A percentile compares a stretch with the other conserved stretches of the same genome.
Conservation (phyloP, 345 rosid species). For the Rhodomyrtus tomentosa region DNA sequence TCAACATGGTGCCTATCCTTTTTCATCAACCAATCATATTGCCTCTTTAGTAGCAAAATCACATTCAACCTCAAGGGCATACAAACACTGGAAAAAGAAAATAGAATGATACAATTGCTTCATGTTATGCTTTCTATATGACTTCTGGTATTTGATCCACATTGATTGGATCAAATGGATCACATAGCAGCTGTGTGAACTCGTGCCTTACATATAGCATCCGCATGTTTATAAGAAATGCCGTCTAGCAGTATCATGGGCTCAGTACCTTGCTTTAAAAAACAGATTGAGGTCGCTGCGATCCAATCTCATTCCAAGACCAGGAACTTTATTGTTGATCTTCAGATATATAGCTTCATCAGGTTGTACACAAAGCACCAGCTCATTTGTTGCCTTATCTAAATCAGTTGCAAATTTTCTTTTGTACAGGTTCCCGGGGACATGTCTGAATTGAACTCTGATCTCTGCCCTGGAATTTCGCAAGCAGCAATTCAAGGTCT, state of each 20-base stretch:
- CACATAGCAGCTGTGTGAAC: neutral
- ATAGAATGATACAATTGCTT: neutral
- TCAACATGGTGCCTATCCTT: neutral
- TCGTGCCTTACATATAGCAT: neutral
- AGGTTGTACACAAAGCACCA: slow-evolving; percentile 86
- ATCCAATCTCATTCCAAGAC: slow-evolving; percentile 89
- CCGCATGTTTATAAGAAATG: neutral
- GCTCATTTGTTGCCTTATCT: slow-evolving; percentile 79
- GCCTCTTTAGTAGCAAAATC: neutral
- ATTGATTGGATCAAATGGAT: neutral
- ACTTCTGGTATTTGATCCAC: neutral
- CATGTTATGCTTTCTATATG: neutral
- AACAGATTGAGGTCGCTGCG: slow-evolving; percentile 82
- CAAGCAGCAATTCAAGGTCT: neutral
- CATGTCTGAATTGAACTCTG: slow-evolving; percentile 86
- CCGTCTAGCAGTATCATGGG: neutral
- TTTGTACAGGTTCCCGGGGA: slow-evolving; percentile 84
- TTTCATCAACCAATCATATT: neutral
- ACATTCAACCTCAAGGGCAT: neutral
- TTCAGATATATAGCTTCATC: slow-evolving; percentile 93
- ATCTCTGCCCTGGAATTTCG: slow-evolving; percentile 57
- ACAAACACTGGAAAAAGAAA: neutral
- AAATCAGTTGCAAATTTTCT: slow-evolving; percentile 55
- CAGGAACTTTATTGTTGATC: slow-evolving; percentile 96
- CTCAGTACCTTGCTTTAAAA: slow-evolving; percentile 43